These are phyloP conservation scores for Brassica rapa DNA, from an alignment of 345 rosid species.

Conservation along the genomic window DNA sequence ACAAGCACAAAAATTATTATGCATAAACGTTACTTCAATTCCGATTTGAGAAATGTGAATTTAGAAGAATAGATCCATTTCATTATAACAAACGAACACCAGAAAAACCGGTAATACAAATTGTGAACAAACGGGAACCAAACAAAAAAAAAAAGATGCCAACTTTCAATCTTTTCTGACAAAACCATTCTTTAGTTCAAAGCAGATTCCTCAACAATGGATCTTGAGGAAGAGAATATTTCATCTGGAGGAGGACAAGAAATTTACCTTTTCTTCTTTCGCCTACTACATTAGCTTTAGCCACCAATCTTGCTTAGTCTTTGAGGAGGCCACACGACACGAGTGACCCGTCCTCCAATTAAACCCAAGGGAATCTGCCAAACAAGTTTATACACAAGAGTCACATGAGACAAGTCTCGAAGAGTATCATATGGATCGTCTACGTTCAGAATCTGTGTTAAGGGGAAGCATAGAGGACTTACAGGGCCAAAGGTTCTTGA, in stretches of 20 bases:
- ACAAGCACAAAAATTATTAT: neutral
- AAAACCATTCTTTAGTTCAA: slow-evolving; percentile 8
- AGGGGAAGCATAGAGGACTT: slow-evolving; percentile 40
- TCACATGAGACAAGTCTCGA: slow-evolving; percentile 13
- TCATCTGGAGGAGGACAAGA: neutral
- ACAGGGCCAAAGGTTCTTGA: slow-evolving; percentile 87
- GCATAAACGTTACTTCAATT: no score
- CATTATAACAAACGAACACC: neutral
- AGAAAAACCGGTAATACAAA: no score
- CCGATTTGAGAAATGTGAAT: neutral
- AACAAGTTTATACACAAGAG: slow-evolving; percentile 11
- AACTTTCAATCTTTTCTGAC: neutral
- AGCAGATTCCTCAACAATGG: neutral
- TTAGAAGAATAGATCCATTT: neutral
- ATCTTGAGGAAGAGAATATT: neutral
- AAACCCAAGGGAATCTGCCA: slow-evolving; percentile 85
- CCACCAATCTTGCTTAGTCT: slow-evolving; percentile 51
- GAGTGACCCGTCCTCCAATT: slow-evolving; percentile 66
- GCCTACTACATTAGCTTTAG: slow-evolving; percentile 25
- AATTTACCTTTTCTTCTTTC: slow-evolving; percentile 19
- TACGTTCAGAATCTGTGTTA: no score
- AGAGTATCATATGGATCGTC: slow-evolving; percentile 2
- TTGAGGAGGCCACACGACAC: slow-evolving; percentile 79
- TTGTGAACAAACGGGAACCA: neutral
- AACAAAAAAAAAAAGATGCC: neutral